Evolutionary conservation across 2,329 filamentous ascomycete genomes (phyloP).

Genomic region (Colletotrichum sp.): DNA sequence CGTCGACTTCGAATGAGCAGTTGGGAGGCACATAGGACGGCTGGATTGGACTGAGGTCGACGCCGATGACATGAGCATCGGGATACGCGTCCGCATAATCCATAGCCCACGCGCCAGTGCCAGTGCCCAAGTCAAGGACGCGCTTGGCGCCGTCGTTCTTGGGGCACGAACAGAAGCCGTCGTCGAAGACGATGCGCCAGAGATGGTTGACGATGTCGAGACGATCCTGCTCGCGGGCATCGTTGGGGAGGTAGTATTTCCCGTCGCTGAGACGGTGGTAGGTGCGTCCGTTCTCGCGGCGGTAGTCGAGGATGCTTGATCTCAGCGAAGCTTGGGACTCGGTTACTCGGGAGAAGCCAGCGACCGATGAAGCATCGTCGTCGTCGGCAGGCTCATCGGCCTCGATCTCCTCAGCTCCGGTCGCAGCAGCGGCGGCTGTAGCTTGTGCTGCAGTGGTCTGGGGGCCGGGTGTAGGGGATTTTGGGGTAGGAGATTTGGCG

Average conservation of each 20-base stretch:
- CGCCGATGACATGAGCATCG: constrained; percentile 23
- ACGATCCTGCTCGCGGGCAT: constrained; percentile 11
- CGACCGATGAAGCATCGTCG: not conserved
- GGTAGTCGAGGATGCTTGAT: not conserved
- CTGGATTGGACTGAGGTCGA: constrained; percentile 39
- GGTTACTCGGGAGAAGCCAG: accelerated
- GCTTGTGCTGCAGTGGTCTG: not conserved
- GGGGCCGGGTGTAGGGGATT: too few relatives aligned
- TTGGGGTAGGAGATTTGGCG: too few relatives aligned
- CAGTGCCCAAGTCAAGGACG: constrained; percentile 13
- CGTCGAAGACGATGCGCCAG: constrained; percentile 32
- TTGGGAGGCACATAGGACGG: constrained; percentile 34
- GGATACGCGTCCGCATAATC: not conserved
- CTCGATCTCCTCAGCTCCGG: accelerated
- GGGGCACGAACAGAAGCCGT: constrained; percentile 32
- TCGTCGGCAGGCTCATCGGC: accelerated
- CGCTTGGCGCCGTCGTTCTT: constrained; percentile 21
- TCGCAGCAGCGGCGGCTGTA: not conserved
- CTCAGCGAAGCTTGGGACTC: not conserved
- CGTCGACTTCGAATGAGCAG: constrained; percentile 32
- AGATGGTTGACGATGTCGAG: constrained; percentile 39
- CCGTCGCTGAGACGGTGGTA: constrained; percentile 22
- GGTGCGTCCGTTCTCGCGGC: not conserved
- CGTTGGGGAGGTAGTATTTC: constrained; percentile 29
- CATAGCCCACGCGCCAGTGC: constrained; percentile 3